phyloP scores from a whole-genome alignment of 164 flowering plant species.

The Nelumbo lutea region DNA sequence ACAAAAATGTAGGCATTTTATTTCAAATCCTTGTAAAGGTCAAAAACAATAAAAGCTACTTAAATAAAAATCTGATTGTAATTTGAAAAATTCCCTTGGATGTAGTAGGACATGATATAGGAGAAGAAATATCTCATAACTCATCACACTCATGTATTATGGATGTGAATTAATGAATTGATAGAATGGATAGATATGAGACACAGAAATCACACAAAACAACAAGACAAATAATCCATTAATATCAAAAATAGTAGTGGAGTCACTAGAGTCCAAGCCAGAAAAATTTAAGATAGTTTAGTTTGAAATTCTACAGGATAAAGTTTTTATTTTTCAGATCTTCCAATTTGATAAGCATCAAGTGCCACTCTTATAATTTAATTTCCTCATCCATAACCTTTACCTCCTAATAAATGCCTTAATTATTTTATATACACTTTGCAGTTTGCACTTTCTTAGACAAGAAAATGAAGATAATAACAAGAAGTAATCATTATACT shows the following conservation, averaged over 20 bases:
- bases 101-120: background rate
- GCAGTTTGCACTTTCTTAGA: too few relatives aligned
- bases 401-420: background rate
- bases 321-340: background rate
- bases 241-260: too few relatives aligned
- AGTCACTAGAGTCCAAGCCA: background rate
- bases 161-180: too few relatives aligned
- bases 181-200: background rate
- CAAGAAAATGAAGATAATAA: too few relatives aligned
- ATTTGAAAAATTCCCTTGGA: background rate
- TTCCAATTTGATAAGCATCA: background rate
- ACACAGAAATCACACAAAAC: background rate
- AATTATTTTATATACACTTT: too few relatives aligned
- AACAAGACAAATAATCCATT: background rate
- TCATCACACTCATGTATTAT: too few relatives aligned
- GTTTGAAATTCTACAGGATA: background rate
- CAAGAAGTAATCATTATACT: background rate
- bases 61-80: background rate
- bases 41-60: background rate
- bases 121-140: background rate
- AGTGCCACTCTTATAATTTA: background rate
- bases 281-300: background rate
- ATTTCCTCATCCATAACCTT: background rate
- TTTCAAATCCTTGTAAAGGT: too few relatives aligned
- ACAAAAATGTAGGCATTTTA: background rate